Conservation (phyloP, 768 basidiomycete genomes). For the Termitomyces sp. region DNA sequence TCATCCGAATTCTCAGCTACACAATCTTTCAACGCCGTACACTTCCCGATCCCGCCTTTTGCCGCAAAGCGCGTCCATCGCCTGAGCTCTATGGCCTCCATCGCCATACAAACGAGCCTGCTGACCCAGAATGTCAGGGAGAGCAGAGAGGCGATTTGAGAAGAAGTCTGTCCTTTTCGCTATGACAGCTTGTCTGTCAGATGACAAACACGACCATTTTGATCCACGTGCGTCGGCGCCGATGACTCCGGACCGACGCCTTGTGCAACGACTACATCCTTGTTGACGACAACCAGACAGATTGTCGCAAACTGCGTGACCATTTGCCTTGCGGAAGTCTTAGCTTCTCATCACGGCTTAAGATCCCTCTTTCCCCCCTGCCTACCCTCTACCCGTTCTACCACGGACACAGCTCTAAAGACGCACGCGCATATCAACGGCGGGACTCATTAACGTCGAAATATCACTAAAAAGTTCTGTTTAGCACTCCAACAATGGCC, state of each 20-base stretch:
- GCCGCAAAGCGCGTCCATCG: conserved; percentile 82
- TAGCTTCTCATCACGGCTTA: too few species aligned
- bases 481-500: too few species aligned
- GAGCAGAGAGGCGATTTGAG: neutral
- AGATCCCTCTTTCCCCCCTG: too few species aligned
- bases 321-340: too few species aligned
- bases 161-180: neutral
- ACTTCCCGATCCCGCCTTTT: conserved; percentile 82
- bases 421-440: too few species aligned
- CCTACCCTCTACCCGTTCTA: too few species aligned
- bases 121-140: neutral
- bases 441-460: too few species aligned
- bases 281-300: too few species aligned
- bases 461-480: too few species aligned
- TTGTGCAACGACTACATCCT: neutral
- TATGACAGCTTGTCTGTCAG: neutral
- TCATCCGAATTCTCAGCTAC: conserved; percentile 70
- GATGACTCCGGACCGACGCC: neutral
- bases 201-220: neutral
- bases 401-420: too few species aligned
- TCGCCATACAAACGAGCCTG: conserved; percentile 14
- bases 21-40: conserved; percentile 69
- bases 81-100: conserved; percentile 70
- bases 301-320: too few species aligned
- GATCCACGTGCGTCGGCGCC: neutral